phyloP scores from a whole-genome alignment of 345 rosid genomes.

The Salix brachista region DNA sequence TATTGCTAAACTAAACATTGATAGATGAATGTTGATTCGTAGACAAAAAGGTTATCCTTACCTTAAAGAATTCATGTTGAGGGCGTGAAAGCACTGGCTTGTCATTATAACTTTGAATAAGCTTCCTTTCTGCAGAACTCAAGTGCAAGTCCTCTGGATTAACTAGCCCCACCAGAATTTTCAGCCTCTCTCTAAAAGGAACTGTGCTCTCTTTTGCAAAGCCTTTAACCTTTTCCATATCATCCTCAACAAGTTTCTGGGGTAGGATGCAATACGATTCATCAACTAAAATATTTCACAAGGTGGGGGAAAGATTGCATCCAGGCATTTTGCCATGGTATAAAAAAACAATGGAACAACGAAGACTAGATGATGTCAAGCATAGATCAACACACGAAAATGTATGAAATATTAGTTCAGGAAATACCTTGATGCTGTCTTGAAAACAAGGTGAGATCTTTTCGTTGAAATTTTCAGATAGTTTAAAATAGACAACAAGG shows the following conservation, averaged over 20 bases:
- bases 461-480: conserved; percentile 49
- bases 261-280: conserved; percentile 6
- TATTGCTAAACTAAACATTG: neutral
- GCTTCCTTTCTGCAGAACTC: conserved; percentile 67
- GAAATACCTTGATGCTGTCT: conserved; percentile 60
- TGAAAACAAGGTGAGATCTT: conserved; percentile 60
- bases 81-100: conserved; percentile 86
- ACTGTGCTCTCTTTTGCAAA: conserved; percentile 54
- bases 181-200: conserved; percentile 76
- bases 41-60: conserved; percentile 15
- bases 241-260: conserved; percentile 67
- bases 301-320: neutral
- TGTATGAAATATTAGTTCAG: neutral
- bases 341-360: neutral
- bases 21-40: neutral
- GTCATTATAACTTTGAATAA: conserved; percentile 63
- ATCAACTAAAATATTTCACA: neutral
- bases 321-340: neutral
- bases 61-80: conserved; percentile 69
- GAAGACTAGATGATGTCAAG: neutral
- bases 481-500: conserved; percentile 63
- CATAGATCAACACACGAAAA: neutral
- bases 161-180: conserved; percentile 62
- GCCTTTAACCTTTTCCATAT: conserved; percentile 65
- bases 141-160: conserved; percentile 74